Percentiles rank a stretch among this genome's conserved stretches.
phyloP scores from a whole-genome alignment of 257 asterid species.

The Capsicum baccatum region DNA sequence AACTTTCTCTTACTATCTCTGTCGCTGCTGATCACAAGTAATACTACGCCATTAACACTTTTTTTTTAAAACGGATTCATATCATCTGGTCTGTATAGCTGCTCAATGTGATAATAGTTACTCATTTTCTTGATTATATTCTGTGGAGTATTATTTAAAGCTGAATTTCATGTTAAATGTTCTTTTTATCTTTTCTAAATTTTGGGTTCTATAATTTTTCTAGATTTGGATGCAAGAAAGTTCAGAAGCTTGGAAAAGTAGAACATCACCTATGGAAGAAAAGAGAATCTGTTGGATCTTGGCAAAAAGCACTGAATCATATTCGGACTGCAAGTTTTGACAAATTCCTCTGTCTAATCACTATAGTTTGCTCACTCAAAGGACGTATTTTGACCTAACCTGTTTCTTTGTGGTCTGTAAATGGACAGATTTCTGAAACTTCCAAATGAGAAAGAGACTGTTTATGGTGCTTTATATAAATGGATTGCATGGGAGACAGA shows the following conservation, averaged over 20 bases:
- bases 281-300: conserved; percentile 82
- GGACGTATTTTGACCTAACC: neutral
- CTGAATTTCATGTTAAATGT: neutral
- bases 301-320: conserved; percentile 80
- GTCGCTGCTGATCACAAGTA: conserved; percentile 46
- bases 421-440: conserved; percentile 69
- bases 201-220: neutral
- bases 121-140: neutral
- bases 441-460: conserved; percentile 84
- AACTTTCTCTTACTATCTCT: conserved; percentile 33
- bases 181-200: neutral
- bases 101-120: conserved; percentile 4
- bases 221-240: conserved; percentile 45
- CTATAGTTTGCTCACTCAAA: neutral
- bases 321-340: conserved; percentile 59
- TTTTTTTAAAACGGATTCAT: neutral
- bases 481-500: conserved; percentile 98
- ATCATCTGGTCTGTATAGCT: neutral
- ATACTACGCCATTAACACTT: neutral
- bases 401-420: neutral
- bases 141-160: neutral
- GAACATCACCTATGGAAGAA: conserved; percentile 87
- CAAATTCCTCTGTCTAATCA: neutral
- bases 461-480: conserved; percentile 74
- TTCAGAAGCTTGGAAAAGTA: conserved; percentile 53